Evolutionary conservation across 2,329 filamentous ascomycete genomes (phyloP).

Genomic region (Berkeleyomyces rouxiae): DNA sequence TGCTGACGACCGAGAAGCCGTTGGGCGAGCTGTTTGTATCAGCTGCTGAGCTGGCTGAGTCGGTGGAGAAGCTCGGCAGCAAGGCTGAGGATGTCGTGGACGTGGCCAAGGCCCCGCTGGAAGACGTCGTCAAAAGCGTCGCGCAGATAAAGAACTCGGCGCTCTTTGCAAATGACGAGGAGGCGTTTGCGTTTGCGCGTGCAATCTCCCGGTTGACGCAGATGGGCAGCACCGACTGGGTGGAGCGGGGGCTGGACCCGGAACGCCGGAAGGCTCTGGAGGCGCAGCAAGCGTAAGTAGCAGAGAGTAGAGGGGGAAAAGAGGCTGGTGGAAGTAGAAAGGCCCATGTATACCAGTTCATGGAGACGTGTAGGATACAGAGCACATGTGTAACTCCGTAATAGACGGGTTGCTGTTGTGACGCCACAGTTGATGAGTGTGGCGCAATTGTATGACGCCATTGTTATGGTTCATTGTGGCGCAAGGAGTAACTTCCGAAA

Average conservation of each 20-base stretch:
- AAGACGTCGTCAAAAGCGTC: constrained; percentile 75
- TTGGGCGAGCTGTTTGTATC: constrained; percentile 76
- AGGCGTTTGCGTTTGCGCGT: constrained; percentile 87
- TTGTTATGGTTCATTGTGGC: not conserved
- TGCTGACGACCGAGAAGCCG: constrained; percentile 77
- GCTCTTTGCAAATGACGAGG: constrained; percentile 87
- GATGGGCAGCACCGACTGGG: constrained; percentile 92
- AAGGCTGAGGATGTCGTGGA: constrained; percentile 15
- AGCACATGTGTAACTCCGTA: not conserved
- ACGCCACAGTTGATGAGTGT: not conserved
- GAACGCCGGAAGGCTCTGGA: constrained; percentile 47
- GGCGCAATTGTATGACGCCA: not conserved
- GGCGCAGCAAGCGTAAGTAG: constrained; percentile 48
- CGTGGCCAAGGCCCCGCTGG: constrained; percentile 46
- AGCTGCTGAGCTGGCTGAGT: constrained; percentile 47
- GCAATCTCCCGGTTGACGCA: constrained; percentile 71
- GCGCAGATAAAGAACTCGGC: constrained; percentile 67
- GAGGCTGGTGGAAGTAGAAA: not conserved
- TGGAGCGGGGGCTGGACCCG: constrained; percentile 61
- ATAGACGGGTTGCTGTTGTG: not conserved
- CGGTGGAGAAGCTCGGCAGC: constrained; percentile 34
- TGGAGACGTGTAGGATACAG: not conserved
- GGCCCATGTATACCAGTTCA: not conserved
- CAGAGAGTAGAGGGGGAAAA: constrained; percentile 14
- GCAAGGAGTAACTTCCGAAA: not conserved